Evolutionary conservation across 169 alveolate species (phyloP), one percentile per base, ranked within the genome.

Genomic region (Plasmodium cynomolgi): DNA sequence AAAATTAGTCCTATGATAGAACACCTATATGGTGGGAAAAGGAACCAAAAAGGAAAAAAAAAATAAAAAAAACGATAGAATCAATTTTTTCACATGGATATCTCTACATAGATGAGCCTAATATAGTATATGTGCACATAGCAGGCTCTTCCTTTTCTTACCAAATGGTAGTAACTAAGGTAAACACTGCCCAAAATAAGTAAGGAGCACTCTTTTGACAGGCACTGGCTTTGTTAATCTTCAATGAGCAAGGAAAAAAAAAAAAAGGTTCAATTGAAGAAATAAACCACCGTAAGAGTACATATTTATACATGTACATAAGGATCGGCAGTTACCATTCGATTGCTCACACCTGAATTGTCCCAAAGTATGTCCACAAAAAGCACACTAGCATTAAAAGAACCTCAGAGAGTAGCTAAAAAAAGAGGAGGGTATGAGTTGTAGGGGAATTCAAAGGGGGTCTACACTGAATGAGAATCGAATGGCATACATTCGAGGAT

Each of bases 321-420:
- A 26, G 68, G 15, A 13, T 50, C 62, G 20, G 62, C 62, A 50
- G 23, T 50, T 50, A 50, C 23, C 17, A 50, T 50, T 17, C 20
- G 37, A 13, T 56, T n/a, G 62, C 4, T 1, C 71, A 29, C 62
- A 75, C 93, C 85, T 86, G 93, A 79, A 86, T 86, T 50, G 93
- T 86, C 93, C 93, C 93, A 86, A 86, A 86, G 71, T 75, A 86
- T 29, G 93, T 86, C 93, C 93, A 86, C 6, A 86, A 37, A 56
- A 86, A 86, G 68, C 84, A 86, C 41, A 86, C 33, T 33, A 86
- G 72, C 93, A 86, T 75, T 71, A 86, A 75, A 75, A 86, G 41
- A 86, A 86, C 44, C 83, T 86, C 93, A 50, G 85, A 71, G 47
- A 86, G 41, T 54, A 86, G 72, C 93, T 86, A 56, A 75, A 77